A percentile compares a stretch with the other conserved stretches of the same genome.
Conservation (phyloP, 202 grass and related monocot genomes). For the Alloteropsis angusta region DNA sequence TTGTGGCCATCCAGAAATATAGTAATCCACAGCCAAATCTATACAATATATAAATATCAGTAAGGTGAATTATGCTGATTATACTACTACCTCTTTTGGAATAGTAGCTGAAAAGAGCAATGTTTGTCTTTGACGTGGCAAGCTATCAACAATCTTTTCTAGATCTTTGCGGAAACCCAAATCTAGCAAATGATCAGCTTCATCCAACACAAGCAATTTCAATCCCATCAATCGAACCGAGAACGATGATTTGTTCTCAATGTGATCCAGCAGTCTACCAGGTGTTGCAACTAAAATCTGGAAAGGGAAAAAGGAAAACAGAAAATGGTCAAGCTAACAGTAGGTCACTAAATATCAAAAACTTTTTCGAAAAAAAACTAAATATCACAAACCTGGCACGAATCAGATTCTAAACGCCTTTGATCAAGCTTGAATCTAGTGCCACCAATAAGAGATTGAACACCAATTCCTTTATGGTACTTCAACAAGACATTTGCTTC, state of each 20-base stretch:
- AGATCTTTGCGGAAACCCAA: conserved; percentile 88
- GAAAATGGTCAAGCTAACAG: conserved; percentile 12
- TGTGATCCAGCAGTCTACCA: conserved; percentile 85
- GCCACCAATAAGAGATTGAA: conserved; percentile 84
- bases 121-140: conserved; percentile 85
- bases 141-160: conserved; percentile 92
- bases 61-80: background rate
- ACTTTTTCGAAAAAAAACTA: too few species aligned
- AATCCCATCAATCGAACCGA: conserved; percentile 93
- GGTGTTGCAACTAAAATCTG: conserved; percentile 95
- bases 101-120: conserved; percentile 81
- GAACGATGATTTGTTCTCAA: conserved; percentile 89
- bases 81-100: conserved; percentile 72
- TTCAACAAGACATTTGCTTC: conserved; percentile 81
- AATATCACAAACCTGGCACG: conserved; percentile 64
- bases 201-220: conserved; percentile 93
- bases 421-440: conserved; percentile 88
- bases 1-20: conserved; percentile 1
- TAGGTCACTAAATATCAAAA: background rate
- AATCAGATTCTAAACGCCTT: conserved; percentile 72
- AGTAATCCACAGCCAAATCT: background rate
- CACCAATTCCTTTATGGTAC: conserved; percentile 72
- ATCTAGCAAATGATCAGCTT: conserved; percentile 92
- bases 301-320: conserved; percentile 9
- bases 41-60: background rate